Base-by-base conservation (phyloP, 805 yeast genomes). In the Zygosaccharomyces bailii region DNA sequence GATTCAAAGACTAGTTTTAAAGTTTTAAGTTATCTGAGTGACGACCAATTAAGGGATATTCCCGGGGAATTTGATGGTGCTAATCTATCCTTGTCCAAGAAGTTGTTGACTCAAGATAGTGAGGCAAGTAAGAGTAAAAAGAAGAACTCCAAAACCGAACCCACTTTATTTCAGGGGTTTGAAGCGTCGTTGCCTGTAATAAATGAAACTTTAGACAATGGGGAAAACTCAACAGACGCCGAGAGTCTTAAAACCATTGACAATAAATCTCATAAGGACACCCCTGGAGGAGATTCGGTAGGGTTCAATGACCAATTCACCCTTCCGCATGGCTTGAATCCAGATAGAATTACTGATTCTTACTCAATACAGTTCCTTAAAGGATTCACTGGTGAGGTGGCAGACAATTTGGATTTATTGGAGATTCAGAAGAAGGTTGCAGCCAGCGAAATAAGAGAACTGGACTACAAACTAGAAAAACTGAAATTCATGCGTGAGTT, bases 111-210 rank as follows among this genome's bases (percentile, higher is more conserved):
- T 4, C 51, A 51, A 29, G 42, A 43, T 25, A 56, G 50, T 7
- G 51, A 46, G 4, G 34, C 40, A 27, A 29, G 41, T 23, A 24
- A 27, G 16, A 32, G 37, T 10, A 40, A 47, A 20, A 42, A 46
- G 6, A 47, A 50, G 23, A 39, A 44, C 10, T 29, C 37, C 5
- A 57, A 37, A 38, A 21, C 57, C 13, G 54, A 59, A 7, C 78
- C 76, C 50, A 78, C 88, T 2, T 63, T 84, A 17, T 82, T 75
- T 55, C 90, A 84, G 61, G 89, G 90, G 1, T 82, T 84, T 57
- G 71, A 72, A 54, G 86, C 87, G 3, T 68, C 77, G 0, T 58
- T 74, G 27, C 79, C 80, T 1, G 75, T 75, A 13, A 64, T 75
- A n/a, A 68, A 75, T 48, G 76, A 72, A 46, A 70, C 69, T 33